Base-by-base conservation (phyloP, 2,329 filamentous ascomycete species). In the Colletotrichum sp. region DNA sequence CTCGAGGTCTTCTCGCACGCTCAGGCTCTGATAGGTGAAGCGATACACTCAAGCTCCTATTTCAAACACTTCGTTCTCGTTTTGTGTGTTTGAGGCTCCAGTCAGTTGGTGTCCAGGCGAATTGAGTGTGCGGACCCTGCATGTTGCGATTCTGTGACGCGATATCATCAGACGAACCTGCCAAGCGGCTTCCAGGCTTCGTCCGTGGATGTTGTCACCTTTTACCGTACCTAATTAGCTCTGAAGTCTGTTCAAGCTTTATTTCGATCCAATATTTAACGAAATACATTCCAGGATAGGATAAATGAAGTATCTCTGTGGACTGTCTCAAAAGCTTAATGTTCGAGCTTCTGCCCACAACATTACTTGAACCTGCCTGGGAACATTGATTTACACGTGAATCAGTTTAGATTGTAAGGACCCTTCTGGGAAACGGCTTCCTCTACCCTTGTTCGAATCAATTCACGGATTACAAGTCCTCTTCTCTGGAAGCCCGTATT, bases 161-260 rank as follows among this genome's bases (percentile, higher is more conserved):
- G 30, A 63, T 63, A 36, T 34, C n/a, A 63, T 63, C 60, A 63
- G 60, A 63, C 30, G 60, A 36, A 63, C 60, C 16, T n/a, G n/a
- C 60, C 12, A 34, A 59, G 55, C 55, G 21, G 24, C 55, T 59
- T 28, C 18, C 18, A 3, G 59, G 10, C 44, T 4, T 21, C 10
- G 44, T 49, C 44, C 3, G 6, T 4, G 44, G 6, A 49, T 4
- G 10, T 13, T 21, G 15, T n/a, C 44, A 13, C 44, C n/a, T 21
- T 49, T 13, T 7, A 21, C 44, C 2, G 12, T 49, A 8, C 10
- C 44, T 13, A 4, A 13, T 13, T 52, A 52, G 44, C 44, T 52
- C 44, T 2, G 10, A 52, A 52, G n/a, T 52, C 44, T 52, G 44
- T 21, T 21, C n/a, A 52, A 52, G 44, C 44, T 52, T 52, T 52